phyloP scores from a whole-genome alignment of 2,329 filamentous ascomycete species.

The Epichloe baconii region DNA sequence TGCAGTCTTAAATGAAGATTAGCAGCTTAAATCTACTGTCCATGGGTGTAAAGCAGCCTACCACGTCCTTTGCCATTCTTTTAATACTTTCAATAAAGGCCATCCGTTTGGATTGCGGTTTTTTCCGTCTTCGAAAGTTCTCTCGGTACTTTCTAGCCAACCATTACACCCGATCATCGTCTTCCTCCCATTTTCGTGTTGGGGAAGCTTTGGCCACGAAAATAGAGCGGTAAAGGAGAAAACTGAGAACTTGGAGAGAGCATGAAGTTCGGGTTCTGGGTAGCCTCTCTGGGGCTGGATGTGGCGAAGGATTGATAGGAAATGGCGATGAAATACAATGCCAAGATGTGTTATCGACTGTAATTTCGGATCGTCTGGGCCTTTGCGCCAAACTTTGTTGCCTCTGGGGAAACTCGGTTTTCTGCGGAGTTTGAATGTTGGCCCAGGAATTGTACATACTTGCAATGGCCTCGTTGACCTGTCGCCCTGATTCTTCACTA shows the following conservation, averaged over 20 bases:
- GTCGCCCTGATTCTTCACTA: background rate
- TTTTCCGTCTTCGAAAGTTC: slow-evolving; percentile 12
- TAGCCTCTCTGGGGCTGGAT: background rate
- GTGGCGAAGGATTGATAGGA: background rate
- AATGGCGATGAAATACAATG: background rate
- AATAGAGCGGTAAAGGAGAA: slow-evolving; percentile 30
- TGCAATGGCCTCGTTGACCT: slow-evolving; percentile 8
- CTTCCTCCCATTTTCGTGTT: slow-evolving; percentile 31
- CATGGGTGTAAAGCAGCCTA: slow-evolving; percentile 16
- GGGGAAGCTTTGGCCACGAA: slow-evolving; percentile 26
- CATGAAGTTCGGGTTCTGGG: background rate
- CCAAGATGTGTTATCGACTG: slow-evolving; percentile 9
- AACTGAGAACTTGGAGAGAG: slow-evolving; percentile 17
- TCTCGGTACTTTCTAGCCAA: slow-evolving; percentile 37
- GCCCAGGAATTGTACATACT: slow-evolving; percentile 12
- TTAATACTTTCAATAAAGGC: slow-evolving; percentile 33
- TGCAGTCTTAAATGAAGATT: slow-evolving; percentile 12
- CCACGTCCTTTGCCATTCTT: slow-evolving; percentile 42
- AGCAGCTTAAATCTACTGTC: slow-evolving; percentile 4
- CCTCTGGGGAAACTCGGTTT: slow-evolving; percentile 7
- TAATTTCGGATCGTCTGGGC: slow-evolving; percentile 18
- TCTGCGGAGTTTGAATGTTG: slow-evolving; percentile 10
- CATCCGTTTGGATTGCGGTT: slow-evolving; percentile 23
- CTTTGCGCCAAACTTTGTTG: slow-evolving; percentile 10
- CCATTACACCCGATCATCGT: slow-evolving; percentile 41